Base-by-base conservation (phyloP, 176 grass and related monocot genomes). In the Hsuehochloa calcarea region DNA sequence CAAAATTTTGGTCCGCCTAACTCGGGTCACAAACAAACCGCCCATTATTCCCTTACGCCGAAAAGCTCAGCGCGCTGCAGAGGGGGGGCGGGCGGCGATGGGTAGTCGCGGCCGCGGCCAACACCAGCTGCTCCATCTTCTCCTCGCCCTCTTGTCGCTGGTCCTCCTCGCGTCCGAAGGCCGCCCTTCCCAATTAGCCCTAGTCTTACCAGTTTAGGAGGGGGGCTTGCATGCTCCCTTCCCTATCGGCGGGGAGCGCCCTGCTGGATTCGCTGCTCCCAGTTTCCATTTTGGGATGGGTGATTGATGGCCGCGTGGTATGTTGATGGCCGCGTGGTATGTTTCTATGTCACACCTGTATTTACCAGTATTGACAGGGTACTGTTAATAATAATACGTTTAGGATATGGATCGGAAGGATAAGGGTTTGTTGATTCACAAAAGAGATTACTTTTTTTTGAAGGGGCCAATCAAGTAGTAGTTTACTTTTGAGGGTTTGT, bases 141-240 rank as follows among this genome's bases (percentile, higher is more conserved):
- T 94, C 35, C 51, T 89, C 34, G 82, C 50, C 12, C 76, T 92
- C 37, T 88, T 67, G 1, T 86, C 80, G 51, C 74, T 94, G 26
- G 31, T 94, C 8, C 94, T 93, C 15, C 47, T 90, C 77, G 87
- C 90, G 4, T 89, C 88, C 44, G 74, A n/a, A n/a, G n/a, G n/a
- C 41, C 19, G 61, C n/a, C 22, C 22, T 35, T 80, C 80, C 67
- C 41, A 49, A 25, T 71, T 86, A 55, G 7, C 34, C 47, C 40
- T n/a, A 47, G 15, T 6, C 29, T n/a, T 51, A 27, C 44, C 46
- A 38, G 8, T 37, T 75, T 68, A n/a, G n/a, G 13, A 20, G 80
- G 58, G 67, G 45, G 60, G 43, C 22, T 46, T 40, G 60, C 87
- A 22, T 59, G 40, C 60, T 72, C 31, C 60, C 49, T n/a, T n/a